phyloP scores from a whole-genome alignment of 805 yeast species.

The Yamadazyma laniorum region DNA sequence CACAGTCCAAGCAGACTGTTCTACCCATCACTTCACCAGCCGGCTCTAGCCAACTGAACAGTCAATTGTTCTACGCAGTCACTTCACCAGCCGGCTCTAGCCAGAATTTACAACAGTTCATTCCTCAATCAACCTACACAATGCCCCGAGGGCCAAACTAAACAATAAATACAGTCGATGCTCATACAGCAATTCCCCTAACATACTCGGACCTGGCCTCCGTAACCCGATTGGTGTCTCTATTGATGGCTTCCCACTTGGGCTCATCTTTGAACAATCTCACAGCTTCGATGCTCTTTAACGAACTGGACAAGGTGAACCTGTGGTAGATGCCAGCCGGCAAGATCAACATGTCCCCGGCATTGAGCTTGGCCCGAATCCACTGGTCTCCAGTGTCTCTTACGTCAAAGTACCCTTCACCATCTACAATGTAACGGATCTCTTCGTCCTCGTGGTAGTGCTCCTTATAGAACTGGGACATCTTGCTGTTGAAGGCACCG shows the following conservation, averaged over 20 bases:
- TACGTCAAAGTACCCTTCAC: constrained; percentile 90
- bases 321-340: constrained; percentile 97
- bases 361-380: constrained; percentile 68
- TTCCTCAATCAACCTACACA: no score
- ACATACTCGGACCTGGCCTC: constrained; percentile 37
- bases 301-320: constrained; percentile 64
- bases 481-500: constrained; percentile 56
- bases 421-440: constrained; percentile 84
- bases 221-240: constrained; percentile 46
- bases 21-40: no score
- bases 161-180: constrained; percentile 3
- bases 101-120: no score
- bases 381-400: constrained; percentile 62
- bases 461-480: constrained; percentile 71
- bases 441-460: constrained; percentile 98
- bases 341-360: constrained; percentile 66
- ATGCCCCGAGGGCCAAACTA: not conserved
- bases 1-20: no score
- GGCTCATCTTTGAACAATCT: constrained; percentile 93
- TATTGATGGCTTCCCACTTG: constrained; percentile 85
- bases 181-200: constrained; percentile 25
- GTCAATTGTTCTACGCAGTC: no score
- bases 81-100: no score
- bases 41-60: no score
- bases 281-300: constrained; percentile 68